phyloP scores from a whole-genome alignment of 2,329 filamentous ascomycete genomes.

The Neonectria neomacrospora region DNA sequence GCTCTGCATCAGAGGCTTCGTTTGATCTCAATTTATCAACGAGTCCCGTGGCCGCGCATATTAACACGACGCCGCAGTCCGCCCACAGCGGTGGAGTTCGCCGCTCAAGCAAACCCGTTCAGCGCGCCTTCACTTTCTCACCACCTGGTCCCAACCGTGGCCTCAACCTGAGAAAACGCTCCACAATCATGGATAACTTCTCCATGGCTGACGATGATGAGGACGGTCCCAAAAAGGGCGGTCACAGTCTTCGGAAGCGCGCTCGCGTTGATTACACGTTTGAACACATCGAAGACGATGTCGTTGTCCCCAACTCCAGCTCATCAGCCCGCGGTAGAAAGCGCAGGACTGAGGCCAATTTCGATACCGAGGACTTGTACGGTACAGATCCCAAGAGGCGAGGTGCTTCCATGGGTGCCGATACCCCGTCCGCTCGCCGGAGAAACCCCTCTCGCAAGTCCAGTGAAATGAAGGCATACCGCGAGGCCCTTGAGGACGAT shows the following conservation, averaged over 20 bases:
- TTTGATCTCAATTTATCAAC: constrained; percentile 47
- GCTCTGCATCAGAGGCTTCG: constrained; percentile 47
- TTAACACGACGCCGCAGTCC: constrained; percentile 48
- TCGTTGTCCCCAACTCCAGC: constrained; percentile 49
- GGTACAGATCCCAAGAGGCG: constrained; percentile 49
- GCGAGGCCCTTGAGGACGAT: constrained; percentile 48
- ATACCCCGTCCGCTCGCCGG: constrained; percentile 52
- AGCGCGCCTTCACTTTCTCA: constrained; percentile 53
- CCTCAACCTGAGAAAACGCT: constrained; percentile 54
- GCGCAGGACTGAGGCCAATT: constrained; percentile 50
- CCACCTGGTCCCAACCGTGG: constrained; percentile 47
- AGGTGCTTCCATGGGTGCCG: constrained; percentile 50
- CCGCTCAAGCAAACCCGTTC: constrained; percentile 50
- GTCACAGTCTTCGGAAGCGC: constrained; percentile 67
- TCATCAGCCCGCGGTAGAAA: constrained; percentile 51
- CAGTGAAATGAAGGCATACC: constrained; percentile 48
- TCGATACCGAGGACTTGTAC: constrained; percentile 49
- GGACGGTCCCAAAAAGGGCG: constrained; percentile 65
- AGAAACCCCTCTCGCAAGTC: constrained; percentile 55
- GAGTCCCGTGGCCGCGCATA: constrained; percentile 49
- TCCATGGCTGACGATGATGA: constrained; percentile 57
- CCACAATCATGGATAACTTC: constrained; percentile 56
- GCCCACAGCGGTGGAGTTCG: constrained; percentile 43
- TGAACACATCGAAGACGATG: constrained; percentile 63
- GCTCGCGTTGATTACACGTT: constrained; percentile 68